Evolutionary conservation across 2,329 filamentous ascomycete species (phyloP).

Genomic region (Podosphaera fusca): DNA sequence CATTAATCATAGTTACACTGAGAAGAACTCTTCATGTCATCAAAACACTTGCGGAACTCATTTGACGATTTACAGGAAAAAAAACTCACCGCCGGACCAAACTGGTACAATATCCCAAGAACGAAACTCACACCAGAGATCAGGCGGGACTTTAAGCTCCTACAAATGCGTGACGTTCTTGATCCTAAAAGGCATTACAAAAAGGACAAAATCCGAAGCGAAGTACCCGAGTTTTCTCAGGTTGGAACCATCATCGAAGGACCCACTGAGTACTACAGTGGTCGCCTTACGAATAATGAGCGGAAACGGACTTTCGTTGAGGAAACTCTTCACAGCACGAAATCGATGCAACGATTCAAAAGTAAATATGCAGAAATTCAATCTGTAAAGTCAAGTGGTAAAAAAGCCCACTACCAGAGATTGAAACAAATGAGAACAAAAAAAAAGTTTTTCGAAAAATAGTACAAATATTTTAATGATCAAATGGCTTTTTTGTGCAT

Average conservation of each 20-base stretch:
- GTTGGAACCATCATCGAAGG: constrained; percentile 76
- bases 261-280: constrained; percentile 66
- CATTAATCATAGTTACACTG: constrained; percentile 49
- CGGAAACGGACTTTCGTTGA: constrained; percentile 71
- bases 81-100: constrained; percentile 46
- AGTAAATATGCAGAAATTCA: constrained; percentile 76
- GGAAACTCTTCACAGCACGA: constrained; percentile 51
- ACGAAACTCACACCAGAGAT: constrained; percentile 67
- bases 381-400: constrained; percentile 59
- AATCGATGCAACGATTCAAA: constrained; percentile 50
- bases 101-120: constrained; percentile 75
- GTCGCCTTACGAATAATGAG: constrained; percentile 65
- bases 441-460: constrained; percentile 3
- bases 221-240: constrained; percentile 61
- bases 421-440: constrained; percentile 26
- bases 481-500: too few species aligned
- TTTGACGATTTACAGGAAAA: constrained; percentile 13
- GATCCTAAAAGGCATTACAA: constrained; percentile 46
- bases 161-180: constrained; percentile 72
- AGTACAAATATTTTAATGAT: not conserved
- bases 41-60: constrained; percentile 2
- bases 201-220: constrained; percentile 49
- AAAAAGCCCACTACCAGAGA: constrained; percentile 72
- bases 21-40: constrained; percentile 16
- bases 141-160: constrained; percentile 69